Evolutionary conservation across 1,139 yeast species (phyloP), one percentile per base, ranked within the genome.

Genomic region (Magnusiomyces tetraspermus): DNA sequence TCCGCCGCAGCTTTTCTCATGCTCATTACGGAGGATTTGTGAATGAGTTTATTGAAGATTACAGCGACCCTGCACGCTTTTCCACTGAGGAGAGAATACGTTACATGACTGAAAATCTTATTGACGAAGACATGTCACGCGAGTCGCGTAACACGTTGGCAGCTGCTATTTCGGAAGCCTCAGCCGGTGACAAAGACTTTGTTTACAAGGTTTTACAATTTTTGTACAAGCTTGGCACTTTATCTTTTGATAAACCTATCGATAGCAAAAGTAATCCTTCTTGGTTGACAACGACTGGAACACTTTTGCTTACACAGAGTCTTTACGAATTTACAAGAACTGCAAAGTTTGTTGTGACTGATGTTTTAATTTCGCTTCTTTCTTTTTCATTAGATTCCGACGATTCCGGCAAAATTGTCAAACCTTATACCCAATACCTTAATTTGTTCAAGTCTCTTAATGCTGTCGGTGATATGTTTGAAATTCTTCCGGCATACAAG

Each of bases 351-450:
- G 46, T 61, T 11, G 51, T 55, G 4, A 49, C 60, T 23, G 66
- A 62, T 46, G 41, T 61, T 21, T 52, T 64, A 6, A 31, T 58
- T 4, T 49, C 59, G 19, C 51, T 61, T 11, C 50, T 64, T 19
- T 47, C 53, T 22, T n/a, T 50, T 13, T 31, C 46, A 22, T 21
- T 42, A 33, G 31, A 19, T 6, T 28, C 33, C 15, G 21, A 24
- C 15, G 22, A 41, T 23, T 22, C 36, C 23, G 31, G 31, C 21
- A 36, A 31, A 21, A 46, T 23, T 43, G 33, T 22, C 10, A 44
- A 30, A n/a, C 21, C 30, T n/a, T 48, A 41, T 21, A 23, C 38
- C 6, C 19, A 37, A 21, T 26, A 15, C 28, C 30, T 42, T 15
- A 13, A 17, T 2, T 26, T 48, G 15, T 30, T 48, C 38, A 42